Conservation (phyloP, 2,329 filamentous ascomycete species). For the Neofusicoccum sp. region DNA sequence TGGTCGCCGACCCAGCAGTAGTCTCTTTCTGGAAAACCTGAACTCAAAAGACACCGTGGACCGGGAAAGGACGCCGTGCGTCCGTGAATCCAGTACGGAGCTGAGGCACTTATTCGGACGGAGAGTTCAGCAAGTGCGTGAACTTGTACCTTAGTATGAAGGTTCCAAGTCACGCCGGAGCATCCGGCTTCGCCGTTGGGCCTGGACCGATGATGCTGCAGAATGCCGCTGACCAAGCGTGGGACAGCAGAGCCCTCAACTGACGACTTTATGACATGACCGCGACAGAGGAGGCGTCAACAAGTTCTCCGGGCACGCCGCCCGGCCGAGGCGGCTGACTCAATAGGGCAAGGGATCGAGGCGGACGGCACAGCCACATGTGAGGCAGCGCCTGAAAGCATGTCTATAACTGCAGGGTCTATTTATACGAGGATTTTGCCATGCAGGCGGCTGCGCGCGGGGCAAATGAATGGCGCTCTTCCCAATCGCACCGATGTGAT, state of each 20-base stretch:
- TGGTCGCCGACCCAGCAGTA: background rate
- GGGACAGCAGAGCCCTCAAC: background rate
- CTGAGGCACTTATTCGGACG: background rate
- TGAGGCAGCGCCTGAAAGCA: background rate
- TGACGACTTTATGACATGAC: background rate
- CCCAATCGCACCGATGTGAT: conserved; percentile 5
- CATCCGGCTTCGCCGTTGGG: conserved; percentile 16
- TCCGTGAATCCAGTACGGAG: background rate
- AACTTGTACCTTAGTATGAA: background rate
- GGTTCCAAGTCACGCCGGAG: background rate
- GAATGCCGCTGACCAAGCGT: background rate
- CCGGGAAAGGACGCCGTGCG: background rate
- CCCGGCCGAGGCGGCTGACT: background rate
- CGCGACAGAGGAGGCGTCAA: background rate
- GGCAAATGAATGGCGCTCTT: background rate
- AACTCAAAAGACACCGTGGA: background rate
- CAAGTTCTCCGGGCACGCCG: background rate
- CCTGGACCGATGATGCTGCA: conserved; percentile 7
- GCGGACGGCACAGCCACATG: background rate
- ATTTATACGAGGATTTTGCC: background rate
- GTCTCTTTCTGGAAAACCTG: background rate
- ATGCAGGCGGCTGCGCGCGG: background rate
- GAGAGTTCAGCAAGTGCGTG: background rate
- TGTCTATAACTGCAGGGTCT: conserved; percentile 12
- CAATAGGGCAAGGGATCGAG: background rate